These are phyloP conservation scores for Colletotrichum sp. DNA, from an alignment of 2,329 filamentous ascomycete species.

Conservation along the genomic window DNA sequence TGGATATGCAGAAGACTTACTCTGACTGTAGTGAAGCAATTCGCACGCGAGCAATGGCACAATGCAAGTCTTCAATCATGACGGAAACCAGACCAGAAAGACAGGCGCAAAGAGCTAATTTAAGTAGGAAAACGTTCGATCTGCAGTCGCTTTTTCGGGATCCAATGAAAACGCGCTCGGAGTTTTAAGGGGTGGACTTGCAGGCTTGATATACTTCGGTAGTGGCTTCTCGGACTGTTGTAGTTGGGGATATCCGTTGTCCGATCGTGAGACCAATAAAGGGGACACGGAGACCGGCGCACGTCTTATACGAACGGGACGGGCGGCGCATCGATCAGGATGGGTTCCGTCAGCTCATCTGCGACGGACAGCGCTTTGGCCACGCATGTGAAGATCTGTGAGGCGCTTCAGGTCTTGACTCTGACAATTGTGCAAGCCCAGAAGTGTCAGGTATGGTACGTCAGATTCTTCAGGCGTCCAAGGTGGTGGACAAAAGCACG, in stretches of 20 bases:
- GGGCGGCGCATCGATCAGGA: conserved; percentile 1
- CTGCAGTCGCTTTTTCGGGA: not conserved
- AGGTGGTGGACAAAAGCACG: not conserved
- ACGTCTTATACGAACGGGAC: conserved; percentile 10
- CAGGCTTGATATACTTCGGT: conserved; percentile 15
- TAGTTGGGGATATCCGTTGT: conserved; percentile 37
- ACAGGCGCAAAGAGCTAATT: not conserved
- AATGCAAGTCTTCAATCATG: conserved; percentile 46
- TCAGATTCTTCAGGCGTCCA: not conserved
- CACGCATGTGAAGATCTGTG: conserved; percentile 8
- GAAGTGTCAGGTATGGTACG: not conserved
- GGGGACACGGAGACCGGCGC: not conserved
- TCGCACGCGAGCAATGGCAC: conserved; percentile 49
- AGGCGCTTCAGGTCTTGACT: not conserved
- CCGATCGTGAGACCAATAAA: conserved; percentile 20
- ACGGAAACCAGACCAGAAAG: conserved; percentile 6
- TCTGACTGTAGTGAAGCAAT: conserved; percentile 52
- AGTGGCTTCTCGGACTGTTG: conserved; percentile 15
- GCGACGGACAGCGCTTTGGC: conserved; percentile 13
- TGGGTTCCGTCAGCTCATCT: not conserved
- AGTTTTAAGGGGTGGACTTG: conserved; percentile 6
- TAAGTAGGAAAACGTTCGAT: not conserved
- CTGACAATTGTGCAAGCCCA: not conserved
- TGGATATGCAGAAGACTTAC: conserved; percentile 37
- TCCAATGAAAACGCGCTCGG: conserved; percentile 17